Conservation (phyloP, 2,329 filamentous ascomycete genomes). For the Hypoxylon sp. region DNA sequence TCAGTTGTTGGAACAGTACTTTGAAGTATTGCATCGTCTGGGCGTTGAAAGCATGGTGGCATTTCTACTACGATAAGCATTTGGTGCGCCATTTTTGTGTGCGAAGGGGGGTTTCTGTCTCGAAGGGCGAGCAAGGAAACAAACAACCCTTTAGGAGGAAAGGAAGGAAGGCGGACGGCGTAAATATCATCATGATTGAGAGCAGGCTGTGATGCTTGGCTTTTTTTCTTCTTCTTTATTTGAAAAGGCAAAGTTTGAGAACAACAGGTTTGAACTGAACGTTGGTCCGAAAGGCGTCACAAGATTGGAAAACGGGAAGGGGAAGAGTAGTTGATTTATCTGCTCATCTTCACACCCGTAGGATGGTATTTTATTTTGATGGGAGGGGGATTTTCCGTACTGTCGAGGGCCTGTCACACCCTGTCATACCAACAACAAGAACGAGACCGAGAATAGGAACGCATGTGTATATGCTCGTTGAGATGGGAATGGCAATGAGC, state of each 20-base stretch:
- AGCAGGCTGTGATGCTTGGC: conserved; percentile 18
- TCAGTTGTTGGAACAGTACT: conserved; percentile 26
- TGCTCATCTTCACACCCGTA: conserved; percentile 11
- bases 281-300: conserved; percentile 18
- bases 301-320: conserved; percentile 12
- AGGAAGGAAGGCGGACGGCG: conserved; percentile 15
- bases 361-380: conserved; percentile 5
- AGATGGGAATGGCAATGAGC: conserved; percentile 23
- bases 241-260: conserved; percentile 21
- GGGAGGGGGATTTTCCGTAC: conserved; percentile 4
- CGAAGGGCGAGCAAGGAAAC: no score
- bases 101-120: conserved; percentile 20
- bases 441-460: no score
- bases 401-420: conserved; percentile 9
- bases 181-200: conserved; percentile 13
- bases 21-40: conserved; percentile 41
- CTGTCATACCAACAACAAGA: conserved; percentile 10
- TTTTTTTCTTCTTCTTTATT: no score
- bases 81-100: conserved; percentile 34
- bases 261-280: conserved; percentile 12
- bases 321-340: conserved; percentile 6
- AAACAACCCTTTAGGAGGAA: no score
- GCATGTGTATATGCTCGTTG: conserved; percentile 32
- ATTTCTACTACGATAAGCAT: conserved; percentile 38
- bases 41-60: conserved; percentile 44